phyloP scores from a whole-genome alignment of 257 asterid species.

The Coffea eugenioides region DNA sequence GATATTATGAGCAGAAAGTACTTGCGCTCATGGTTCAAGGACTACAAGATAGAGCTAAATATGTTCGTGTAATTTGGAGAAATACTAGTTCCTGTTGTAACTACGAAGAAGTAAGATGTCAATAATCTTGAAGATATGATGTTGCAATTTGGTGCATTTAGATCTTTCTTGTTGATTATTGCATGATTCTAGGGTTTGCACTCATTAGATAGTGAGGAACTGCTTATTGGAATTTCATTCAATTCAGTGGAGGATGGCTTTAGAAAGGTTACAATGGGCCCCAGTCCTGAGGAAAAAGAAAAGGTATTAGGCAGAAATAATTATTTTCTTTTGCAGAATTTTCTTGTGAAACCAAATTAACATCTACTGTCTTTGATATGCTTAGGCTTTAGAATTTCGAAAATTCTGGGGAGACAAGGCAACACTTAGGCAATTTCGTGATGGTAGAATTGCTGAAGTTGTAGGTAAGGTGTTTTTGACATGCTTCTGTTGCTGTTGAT shows the following conservation, averaged over 20 bases:
- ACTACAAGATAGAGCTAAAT: conserved; percentile 74
- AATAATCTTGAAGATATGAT: conserved; percentile 18
- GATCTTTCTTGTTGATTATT: conserved; percentile 12
- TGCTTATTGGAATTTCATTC: conserved; percentile 70
- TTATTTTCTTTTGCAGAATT: conserved; percentile 6
- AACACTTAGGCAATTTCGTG: conserved; percentile 83
- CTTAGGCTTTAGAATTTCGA: conserved; percentile 81
- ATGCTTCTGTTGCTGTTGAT: conserved; percentile 24
- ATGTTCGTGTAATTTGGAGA: conserved; percentile 82
- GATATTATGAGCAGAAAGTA: conserved; percentile 84
- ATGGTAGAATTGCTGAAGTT: conserved; percentile 91
- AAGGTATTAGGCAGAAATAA: conserved; percentile 50
- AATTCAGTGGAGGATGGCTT: conserved; percentile 74
- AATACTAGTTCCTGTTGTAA: conserved; percentile 51
- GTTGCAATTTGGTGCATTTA: neutral
- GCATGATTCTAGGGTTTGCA: conserved; percentile 60
- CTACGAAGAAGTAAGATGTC: conserved; percentile 64
- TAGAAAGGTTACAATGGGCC: conserved; percentile 77
- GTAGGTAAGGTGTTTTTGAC: conserved; percentile 57
- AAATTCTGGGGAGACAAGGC: conserved; percentile 97
- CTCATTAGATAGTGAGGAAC: conserved; percentile 54
- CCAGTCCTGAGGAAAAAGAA: conserved; percentile 93
- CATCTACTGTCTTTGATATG: conserved; percentile 19
- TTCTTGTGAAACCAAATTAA: conserved; percentile 13
- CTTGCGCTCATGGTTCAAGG: conserved; percentile 63